phyloP scores from a whole-genome alignment of 345 rosid species.

The Murraya paniculata region DNA sequence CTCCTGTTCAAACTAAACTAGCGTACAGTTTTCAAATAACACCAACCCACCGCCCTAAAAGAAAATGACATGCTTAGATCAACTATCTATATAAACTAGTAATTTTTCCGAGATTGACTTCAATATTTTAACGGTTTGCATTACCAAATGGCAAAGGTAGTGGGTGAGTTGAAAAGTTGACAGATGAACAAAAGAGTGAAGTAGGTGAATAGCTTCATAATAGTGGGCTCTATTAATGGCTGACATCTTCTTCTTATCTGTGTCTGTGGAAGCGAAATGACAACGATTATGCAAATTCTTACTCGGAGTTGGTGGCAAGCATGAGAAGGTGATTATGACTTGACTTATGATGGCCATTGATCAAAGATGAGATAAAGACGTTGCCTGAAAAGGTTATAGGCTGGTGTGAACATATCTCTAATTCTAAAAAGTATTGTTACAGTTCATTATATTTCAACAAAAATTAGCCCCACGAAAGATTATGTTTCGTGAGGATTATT shows the following conservation, averaged over 20 bases:
- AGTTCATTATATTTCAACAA: too few relatives aligned
- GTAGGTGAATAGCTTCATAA: neutral
- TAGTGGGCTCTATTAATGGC: neutral
- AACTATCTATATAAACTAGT: too few relatives aligned
- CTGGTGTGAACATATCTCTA: neutral
- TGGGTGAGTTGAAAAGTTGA: neutral
- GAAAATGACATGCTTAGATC: too few relatives aligned
- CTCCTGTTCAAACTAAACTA: too few relatives aligned
- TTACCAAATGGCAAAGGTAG: neutral
- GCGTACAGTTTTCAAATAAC: too few relatives aligned
- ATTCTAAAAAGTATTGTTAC: too few relatives aligned
- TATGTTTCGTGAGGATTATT: too few relatives aligned
- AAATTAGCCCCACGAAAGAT: too few relatives aligned
- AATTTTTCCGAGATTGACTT: too few relatives aligned
- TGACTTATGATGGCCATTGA: neutral
- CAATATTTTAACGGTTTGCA: too few relatives aligned
- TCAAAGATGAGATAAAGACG: neutral
- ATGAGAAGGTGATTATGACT: neutral
- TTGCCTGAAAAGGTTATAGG: neutral
- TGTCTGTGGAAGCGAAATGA: neutral
- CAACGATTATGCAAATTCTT: neutral
- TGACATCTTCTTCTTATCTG: neutral
- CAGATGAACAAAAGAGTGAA: neutral
- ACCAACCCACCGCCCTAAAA: too few relatives aligned
- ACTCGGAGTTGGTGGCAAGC: neutral